Conservation (phyloP, 2,329 filamentous ascomycete species). For the Ceratocystis papillata region DNA sequence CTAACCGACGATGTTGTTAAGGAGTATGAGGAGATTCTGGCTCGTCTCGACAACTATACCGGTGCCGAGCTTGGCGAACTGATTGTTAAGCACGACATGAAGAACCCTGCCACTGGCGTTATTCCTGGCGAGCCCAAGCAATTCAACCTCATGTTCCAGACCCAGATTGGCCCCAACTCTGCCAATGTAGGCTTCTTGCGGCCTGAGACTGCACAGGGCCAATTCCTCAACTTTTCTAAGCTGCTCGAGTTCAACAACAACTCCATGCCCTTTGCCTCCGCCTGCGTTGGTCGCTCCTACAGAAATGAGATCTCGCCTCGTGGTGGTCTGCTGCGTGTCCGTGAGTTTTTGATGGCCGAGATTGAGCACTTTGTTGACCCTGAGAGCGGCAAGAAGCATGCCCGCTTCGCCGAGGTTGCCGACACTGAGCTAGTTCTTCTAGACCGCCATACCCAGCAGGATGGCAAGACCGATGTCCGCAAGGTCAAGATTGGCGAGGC, state of each 20-base stretch:
- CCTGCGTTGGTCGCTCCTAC: constrained; percentile 95
- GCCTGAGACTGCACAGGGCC: constrained; percentile 93
- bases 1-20: constrained; percentile 74
- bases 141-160: constrained; percentile 99
- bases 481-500: constrained; percentile 75
- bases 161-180: constrained; percentile 82
- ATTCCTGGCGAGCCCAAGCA: constrained; percentile 70
- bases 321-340: constrained; percentile 79
- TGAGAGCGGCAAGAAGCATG: constrained; percentile 85
- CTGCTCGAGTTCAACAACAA: constrained; percentile 93
- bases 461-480: constrained; percentile 67
- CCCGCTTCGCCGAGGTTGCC: constrained; percentile 74
- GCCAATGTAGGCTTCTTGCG: constrained; percentile 76
- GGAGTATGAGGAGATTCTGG: constrained; percentile 85
- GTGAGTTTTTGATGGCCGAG: constrained; percentile 97
- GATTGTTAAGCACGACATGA: constrained; percentile 81
- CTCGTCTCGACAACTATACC: constrained; percentile 90
- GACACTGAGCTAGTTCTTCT: constrained; percentile 74
- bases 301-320: constrained; percentile 95
- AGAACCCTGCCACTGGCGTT: constrained; percentile 69
- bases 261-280: constrained; percentile 92
- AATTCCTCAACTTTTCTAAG: constrained; percentile 95
- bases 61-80: constrained; percentile 76
- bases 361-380: constrained; percentile 98
- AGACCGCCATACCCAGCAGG: constrained; percentile 72